Evolutionary conservation across 345 rosid species (phyloP).

Genomic region (Arabis alpina): DNA sequence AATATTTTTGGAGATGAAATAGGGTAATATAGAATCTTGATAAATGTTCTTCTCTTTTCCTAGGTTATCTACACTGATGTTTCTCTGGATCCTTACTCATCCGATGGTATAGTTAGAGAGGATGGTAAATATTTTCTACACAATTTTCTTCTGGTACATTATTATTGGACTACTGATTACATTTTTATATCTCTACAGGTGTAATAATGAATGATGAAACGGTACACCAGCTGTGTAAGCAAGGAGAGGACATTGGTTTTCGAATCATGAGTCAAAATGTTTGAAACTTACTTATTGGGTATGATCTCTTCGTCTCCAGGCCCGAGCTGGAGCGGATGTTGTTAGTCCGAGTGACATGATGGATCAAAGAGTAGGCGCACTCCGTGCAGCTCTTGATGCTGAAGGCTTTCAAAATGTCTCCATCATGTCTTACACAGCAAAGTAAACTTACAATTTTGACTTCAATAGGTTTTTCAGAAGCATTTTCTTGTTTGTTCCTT

Average conservation of each 20-base stretch:
- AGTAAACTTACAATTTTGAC: slow-evolving; percentile 48
- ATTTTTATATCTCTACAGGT: slow-evolving; percentile 22
- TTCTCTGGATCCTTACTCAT: slow-evolving; percentile 57
- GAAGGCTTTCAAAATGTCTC: slow-evolving; percentile 93
- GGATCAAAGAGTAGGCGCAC: slow-evolving; percentile 97
- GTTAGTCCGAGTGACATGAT: slow-evolving; percentile 99
- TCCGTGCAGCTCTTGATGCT: slow-evolving; percentile 87
- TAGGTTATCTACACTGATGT: slow-evolving; percentile 65
- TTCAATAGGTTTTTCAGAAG: slow-evolving; percentile 4
- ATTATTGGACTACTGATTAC: background rate
- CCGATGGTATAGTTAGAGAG: slow-evolving; percentile 61
- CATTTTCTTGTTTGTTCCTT: slow-evolving; percentile 13
- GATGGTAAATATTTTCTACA: slow-evolving; percentile 44
- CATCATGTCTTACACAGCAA: slow-evolving; percentile 97
- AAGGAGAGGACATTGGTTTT: slow-evolving; percentile 14
- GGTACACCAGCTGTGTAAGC: slow-evolving; percentile 43
- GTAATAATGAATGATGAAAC: slow-evolving; percentile 43
- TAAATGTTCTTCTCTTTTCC: background rate
- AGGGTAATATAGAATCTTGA: too few species aligned
- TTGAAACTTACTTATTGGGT: background rate
- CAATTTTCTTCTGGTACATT: background rate
- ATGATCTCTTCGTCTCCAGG: slow-evolving; percentile 43
- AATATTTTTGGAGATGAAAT: background rate
- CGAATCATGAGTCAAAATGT: background rate
- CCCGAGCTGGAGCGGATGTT: slow-evolving; percentile 97